Conservation (phyloP, 441 rosid species). For the Rhodomyrtus psidioides region DNA sequence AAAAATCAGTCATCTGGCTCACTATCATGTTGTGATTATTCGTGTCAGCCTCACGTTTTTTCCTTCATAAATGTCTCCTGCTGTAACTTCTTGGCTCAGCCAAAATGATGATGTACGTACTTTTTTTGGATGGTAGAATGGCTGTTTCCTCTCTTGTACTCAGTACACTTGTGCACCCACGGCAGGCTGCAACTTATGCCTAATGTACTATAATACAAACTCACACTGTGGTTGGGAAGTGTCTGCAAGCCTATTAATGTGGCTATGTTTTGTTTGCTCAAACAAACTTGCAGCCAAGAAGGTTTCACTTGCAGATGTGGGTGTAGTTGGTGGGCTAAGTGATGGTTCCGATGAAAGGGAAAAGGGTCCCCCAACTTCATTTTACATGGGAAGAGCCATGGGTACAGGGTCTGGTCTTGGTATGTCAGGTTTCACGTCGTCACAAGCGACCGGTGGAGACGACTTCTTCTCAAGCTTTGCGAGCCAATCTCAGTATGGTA, state of each 20-base stretch:
- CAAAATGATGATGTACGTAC: neutral
- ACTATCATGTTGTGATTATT: neutral
- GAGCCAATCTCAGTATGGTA: conserved; percentile 55
- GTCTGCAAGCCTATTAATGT: neutral
- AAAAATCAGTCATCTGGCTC: neutral
- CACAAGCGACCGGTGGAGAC: conserved; percentile 36
- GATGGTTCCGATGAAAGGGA: conserved; percentile 52
- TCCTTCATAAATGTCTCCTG: neutral
- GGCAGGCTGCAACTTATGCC: neutral
- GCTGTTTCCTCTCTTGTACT: neutral
- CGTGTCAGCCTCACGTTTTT: neutral
- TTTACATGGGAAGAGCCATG: conserved; percentile 87
- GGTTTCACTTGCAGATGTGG: conserved; percentile 78
- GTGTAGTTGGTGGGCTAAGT: conserved; percentile 54
- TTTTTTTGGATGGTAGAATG: neutral
- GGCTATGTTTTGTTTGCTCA: neutral
- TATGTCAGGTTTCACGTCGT: conserved; percentile 35
- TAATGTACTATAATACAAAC: neutral
- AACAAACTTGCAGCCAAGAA: conserved; percentile 74
- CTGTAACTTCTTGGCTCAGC: neutral
- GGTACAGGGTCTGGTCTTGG: conserved; percentile 79
- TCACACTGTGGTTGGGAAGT: neutral
- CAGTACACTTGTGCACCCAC: neutral
- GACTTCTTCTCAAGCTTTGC: conserved; percentile 68
- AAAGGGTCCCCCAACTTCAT: conserved; percentile 50